Evolutionary conservation across 352 stramenopile species (phyloP).

Genomic region (Detonula confervacea): DNA sequence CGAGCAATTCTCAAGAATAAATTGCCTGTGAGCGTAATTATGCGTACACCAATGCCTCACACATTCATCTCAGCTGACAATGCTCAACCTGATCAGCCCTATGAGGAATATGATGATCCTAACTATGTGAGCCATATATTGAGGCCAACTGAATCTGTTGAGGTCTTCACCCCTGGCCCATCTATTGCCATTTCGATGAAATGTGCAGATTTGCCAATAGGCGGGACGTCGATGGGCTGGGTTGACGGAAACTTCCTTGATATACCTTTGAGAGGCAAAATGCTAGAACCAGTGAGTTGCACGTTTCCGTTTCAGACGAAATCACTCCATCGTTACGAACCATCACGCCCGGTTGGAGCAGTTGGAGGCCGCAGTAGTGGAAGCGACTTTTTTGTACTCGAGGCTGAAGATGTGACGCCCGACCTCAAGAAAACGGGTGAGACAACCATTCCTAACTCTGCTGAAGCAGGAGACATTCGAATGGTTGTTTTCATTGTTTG

Average conservation of each 20-base stretch:
- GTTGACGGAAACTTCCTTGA: constrained; percentile 81
- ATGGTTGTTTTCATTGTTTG: constrained; percentile 76
- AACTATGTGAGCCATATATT: constrained; percentile 65
- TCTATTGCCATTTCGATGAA: constrained; percentile 81
- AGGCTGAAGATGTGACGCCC: constrained; percentile 65
- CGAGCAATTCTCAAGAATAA: constrained; percentile 77
- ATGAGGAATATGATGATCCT: constrained; percentile 37
- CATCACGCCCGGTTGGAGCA: constrained; percentile 21
- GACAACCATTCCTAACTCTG: background rate
- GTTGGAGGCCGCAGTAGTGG: constrained; percentile 31
- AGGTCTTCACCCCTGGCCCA: constrained; percentile 83
- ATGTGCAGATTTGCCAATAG: constrained; percentile 73
- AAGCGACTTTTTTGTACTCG: constrained; percentile 73
- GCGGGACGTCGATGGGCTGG: constrained; percentile 75
- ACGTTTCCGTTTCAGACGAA: constrained; percentile 73
- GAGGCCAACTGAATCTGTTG: constrained; percentile 57
- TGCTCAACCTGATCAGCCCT: constrained; percentile 9
- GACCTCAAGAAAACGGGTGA: constrained; percentile 35
- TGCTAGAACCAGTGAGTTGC: constrained; percentile 74
- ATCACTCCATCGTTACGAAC: constrained; percentile 53
- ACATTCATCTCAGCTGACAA: constrained; percentile 59
- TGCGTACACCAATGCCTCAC: constrained; percentile 84
- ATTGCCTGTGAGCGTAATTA: constrained; percentile 69
- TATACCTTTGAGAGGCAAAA: constrained; percentile 66
- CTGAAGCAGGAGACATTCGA: constrained; percentile 11